phyloP scores from a whole-genome alignment of 2,329 filamentous ascomycete genomes.

The Helminthosporium solani region DNA sequence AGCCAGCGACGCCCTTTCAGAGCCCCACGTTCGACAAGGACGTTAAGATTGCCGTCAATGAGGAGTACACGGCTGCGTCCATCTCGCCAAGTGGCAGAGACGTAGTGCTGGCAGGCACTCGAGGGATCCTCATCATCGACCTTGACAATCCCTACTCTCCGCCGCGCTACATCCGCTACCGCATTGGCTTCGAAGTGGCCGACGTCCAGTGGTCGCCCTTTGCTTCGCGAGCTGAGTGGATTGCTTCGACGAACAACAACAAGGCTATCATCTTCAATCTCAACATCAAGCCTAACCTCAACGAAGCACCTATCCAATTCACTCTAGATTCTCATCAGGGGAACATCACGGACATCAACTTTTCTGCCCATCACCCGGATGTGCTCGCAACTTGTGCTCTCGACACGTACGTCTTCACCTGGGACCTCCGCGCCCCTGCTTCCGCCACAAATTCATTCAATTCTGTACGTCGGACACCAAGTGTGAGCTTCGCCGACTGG shows the following conservation, averaged over 20 bases:
- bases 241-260: constrained; percentile 91
- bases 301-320: constrained; percentile 82
- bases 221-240: constrained; percentile 84
- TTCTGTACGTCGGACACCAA: constrained; percentile 7
- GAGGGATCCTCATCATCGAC: constrained; percentile 88
- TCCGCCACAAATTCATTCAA: constrained; percentile 61
- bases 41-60: constrained; percentile 78
- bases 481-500: constrained; percentile 79
- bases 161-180: constrained; percentile 80
- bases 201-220: constrained; percentile 98
- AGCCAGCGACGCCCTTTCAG: constrained; percentile 64
- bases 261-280: constrained; percentile 94
- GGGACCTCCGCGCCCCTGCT: constrained; percentile 76
- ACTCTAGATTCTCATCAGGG: constrained; percentile 82
- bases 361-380: constrained; percentile 89
- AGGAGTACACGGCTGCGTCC: constrained; percentile 78
- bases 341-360: constrained; percentile 95
- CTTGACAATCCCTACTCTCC: constrained; percentile 85
- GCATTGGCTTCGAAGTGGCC: constrained; percentile 89
- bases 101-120: constrained; percentile 82
- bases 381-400: constrained; percentile 87
- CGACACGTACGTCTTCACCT: constrained; percentile 89
- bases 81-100: constrained; percentile 91
- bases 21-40: constrained; percentile 86
- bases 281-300: constrained; percentile 51